Conservation (phyloP, 345 rosid genomes). For the Rhizophora mangle region DNA sequence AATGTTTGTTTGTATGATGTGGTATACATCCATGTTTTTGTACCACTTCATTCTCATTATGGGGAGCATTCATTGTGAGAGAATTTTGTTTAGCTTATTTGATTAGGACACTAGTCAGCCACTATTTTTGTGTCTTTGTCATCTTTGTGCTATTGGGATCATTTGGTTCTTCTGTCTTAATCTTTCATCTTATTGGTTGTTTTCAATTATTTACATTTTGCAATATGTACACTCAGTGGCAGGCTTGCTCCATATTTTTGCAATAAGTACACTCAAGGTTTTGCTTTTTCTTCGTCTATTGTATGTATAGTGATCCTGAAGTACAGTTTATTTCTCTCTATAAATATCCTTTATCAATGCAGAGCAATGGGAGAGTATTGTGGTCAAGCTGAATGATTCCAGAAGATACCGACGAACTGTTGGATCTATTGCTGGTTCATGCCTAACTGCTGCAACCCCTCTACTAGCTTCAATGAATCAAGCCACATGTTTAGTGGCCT, state of each 20-base stretch:
- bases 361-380: conserved; percentile 60
- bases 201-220: too few relatives aligned
- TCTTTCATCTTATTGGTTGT: too few relatives aligned
- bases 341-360: conserved; percentile 12
- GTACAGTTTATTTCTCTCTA: too few relatives aligned
- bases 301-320: too few relatives aligned
- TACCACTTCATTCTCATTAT: background rate
- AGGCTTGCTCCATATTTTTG: too few relatives aligned
- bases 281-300: too few relatives aligned
- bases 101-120: background rate
- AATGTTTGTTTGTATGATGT: too few relatives aligned
- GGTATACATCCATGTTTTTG: too few relatives aligned
- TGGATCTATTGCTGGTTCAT: conserved; percentile 76
- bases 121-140: background rate
- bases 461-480: conserved; percentile 73
- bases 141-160: background rate
- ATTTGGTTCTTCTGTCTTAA: too few relatives aligned
- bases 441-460: conserved; percentile 71
- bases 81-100: background rate
- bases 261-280: too few relatives aligned
- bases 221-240: too few relatives aligned
- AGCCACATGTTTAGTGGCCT: conserved; percentile 63
- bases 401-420: conserved; percentile 74
- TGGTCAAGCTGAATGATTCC: conserved; percentile 61
- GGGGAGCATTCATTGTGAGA: background rate